Conservation (phyloP, 2,329 filamentous ascomycete species). For the Fusarium acutatum region DNA sequence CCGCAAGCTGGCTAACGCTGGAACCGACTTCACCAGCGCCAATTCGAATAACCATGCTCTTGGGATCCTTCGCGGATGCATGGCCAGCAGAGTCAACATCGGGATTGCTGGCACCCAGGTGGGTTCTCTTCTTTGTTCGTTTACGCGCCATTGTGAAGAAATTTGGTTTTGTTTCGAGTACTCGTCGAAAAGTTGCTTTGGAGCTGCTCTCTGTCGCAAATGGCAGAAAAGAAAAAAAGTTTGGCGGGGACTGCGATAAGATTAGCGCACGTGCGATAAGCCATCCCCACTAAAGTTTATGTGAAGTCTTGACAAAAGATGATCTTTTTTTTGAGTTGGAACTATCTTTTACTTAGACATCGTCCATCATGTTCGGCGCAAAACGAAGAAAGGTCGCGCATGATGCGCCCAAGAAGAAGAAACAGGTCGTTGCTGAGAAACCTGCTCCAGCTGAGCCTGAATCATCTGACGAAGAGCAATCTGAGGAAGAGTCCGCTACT, state of each 20-base stretch:
- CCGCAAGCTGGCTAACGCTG: constrained; percentile 88
- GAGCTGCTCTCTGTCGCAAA: constrained; percentile 28
- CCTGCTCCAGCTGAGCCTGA: constrained; percentile 28
- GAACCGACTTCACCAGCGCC: constrained; percentile 93
- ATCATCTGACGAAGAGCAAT: constrained; percentile 22
- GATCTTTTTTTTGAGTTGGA: constrained; percentile 3
- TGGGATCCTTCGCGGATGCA: constrained; percentile 75
- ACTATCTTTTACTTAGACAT: not conserved
- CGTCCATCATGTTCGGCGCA: constrained; percentile 46
- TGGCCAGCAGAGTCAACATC: constrained; percentile 66
- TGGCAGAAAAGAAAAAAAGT: constrained; percentile 47
- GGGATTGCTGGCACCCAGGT: constrained; percentile 72
- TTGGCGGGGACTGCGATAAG: constrained; percentile 48
- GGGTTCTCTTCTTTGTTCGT: constrained; percentile 89
- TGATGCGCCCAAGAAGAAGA: constrained; percentile 37
- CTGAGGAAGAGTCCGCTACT: constrained; percentile 48
- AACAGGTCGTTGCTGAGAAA: constrained; percentile 8
- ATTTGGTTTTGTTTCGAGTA: not conserved
- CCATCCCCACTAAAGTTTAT: constrained; percentile 47
- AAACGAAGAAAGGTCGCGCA: constrained; percentile 55
- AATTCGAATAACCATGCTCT: constrained; percentile 98
- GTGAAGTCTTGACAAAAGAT: constrained; percentile 2
- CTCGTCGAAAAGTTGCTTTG: constrained; percentile 13
- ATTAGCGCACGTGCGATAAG: constrained; percentile 45
- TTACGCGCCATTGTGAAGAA: constrained; percentile 74